Evolutionary conservation across 2,329 filamentous ascomycete species (phyloP), one percentile per base, ranked within the genome.

Genomic region (Plectosphaerella plurivora): DNA sequence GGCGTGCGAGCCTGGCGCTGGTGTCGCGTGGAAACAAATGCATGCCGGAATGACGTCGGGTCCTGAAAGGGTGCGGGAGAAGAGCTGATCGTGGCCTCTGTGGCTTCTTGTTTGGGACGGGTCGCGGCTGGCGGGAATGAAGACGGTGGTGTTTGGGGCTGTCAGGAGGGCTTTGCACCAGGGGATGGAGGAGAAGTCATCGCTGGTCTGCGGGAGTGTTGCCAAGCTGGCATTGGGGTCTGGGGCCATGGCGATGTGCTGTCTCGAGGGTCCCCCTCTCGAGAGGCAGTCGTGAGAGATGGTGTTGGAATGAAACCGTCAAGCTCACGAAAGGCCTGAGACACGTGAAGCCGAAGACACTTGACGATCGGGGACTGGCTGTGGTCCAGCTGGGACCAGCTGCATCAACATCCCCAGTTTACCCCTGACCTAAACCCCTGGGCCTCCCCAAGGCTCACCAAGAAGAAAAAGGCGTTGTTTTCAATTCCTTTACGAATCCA

Each of bases 101-200:
- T 53, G 37, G 50, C 52, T 55, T 16, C n/a, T 10, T 10, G 33
- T 18, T 8, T 36, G 28, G 37, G 55, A 8, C 11, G 68, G 66
- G 53, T 68, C 67, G 51, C 67, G 62, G 50, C 64, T 65, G 37
- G 64, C 61, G 12, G 68, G 64, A 33, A 69, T 57, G 55, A 68
- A 71, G 20, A 63, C 56, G n/a, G 68, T 62, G 16, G 63, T 52
- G 48, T 59, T 53, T 2, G 61, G 60, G 11, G 53, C 54, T 2
- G 53, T 54, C 11, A 72, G 62, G 24, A 68, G 61, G 12, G 55
- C 49, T 35, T 63, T 60, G 45, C 66, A 70, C 70, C 71, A 73
- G 8, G 69, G 64, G 28, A 69, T 60, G 1, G 66, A 61, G 47
- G 53, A 55, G 60, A 73, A 71, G 60, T 69, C 51, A 28, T n/a